Percentiles rank a stretch among this genome's conserved stretches.
Evolutionary conservation across 805 yeast species (phyloP).

Genomic region (Yarrowia bubula): DNA sequence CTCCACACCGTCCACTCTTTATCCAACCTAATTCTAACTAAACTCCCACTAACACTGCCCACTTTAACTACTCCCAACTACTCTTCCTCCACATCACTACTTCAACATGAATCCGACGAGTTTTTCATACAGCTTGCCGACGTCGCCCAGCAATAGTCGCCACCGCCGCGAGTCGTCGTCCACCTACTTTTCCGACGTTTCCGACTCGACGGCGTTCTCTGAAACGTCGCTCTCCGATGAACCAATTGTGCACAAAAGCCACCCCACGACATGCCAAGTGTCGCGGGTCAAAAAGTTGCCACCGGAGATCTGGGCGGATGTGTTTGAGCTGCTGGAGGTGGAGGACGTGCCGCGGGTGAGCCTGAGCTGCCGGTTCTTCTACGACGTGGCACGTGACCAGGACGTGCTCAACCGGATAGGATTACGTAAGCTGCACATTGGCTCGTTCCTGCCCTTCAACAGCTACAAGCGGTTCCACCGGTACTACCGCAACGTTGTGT

Average conservation of each 20-base stretch:
- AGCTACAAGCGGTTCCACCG: slow-evolving; percentile 15
- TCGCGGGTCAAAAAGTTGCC: not conserved
- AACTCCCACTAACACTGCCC: not conserved
- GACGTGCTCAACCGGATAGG: slow-evolving; percentile 9
- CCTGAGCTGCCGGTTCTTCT: not conserved
- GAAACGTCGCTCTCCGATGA: not conserved
- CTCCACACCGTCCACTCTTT: too few species aligned
- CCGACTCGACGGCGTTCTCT: slow-evolving; percentile 1
- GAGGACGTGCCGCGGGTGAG: not conserved
- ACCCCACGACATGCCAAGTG: not conserved
- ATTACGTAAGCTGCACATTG: not conserved
- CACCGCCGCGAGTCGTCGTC: slow-evolving; percentile 11
- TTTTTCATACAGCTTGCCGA: not conserved
- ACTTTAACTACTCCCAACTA: not conserved
- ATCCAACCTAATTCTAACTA: not conserved
- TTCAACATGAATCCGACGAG: slow-evolving; percentile 3
- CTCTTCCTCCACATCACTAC: not conserved
- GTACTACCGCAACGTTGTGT: not conserved
- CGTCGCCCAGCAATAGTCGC: not conserved
- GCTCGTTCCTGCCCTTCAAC: not conserved
- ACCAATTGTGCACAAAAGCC: not conserved
- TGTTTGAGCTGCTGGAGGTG: slow-evolving; percentile 3
- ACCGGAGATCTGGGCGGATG: slow-evolving; percentile 5
- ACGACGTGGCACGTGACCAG: not conserved
- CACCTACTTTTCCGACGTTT: not conserved